Base-by-base conservation (phyloP, 192 early-diverging fungal species). In the Podila verticillata region DNA sequence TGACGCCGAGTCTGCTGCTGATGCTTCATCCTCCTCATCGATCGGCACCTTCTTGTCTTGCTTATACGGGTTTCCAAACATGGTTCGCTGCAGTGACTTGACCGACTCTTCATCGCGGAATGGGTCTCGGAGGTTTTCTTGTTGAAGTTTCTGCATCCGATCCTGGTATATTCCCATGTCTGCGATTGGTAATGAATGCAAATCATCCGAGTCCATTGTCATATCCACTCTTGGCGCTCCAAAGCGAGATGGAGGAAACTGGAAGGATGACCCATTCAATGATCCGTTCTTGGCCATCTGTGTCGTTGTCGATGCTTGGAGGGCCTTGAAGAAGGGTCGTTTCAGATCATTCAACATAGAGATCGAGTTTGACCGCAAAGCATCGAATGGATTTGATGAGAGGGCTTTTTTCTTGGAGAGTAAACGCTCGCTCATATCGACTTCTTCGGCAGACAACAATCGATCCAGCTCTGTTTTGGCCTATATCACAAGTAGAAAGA, bases 31-130 rank as follows among this genome's bases (percentile, higher is more conserved):
- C 82, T 88, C 82, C 83, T 90, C 67, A 54, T 70, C 70, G 73
- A 86, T 44, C 64, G 85, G 80, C 74, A 87, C 60, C 78, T 86
- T 70, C 64, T 81, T 57, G 75, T 75, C 82, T 10, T 88, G 88
- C 66, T 86, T 83, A 65, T 92, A 95, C 0, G 92, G 92, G 65
- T 93, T 95, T 30, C 93, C 93, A 84, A 93, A 95, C 86, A 93
- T 88, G 13, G 90, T 90, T 28, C 86, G 64, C 28, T 84, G 87
- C 17, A 85, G 82, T 61, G 86, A 83, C 66, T 83, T 83, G 19
- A 85, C 70, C 3, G 82, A 83, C 17, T 92, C 91, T 66, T 93
- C 93, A 56, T 91, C 89, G 44, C 90, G 70, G 39, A 91, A 74
- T 12, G 93, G 92, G 64, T 92, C 89, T 57, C 92, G 83, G 19